These are phyloP conservation scores for Balansia obtecta DNA, from an alignment of 2,329 filamentous ascomycete genomes.

Conservation along the genomic window DNA sequence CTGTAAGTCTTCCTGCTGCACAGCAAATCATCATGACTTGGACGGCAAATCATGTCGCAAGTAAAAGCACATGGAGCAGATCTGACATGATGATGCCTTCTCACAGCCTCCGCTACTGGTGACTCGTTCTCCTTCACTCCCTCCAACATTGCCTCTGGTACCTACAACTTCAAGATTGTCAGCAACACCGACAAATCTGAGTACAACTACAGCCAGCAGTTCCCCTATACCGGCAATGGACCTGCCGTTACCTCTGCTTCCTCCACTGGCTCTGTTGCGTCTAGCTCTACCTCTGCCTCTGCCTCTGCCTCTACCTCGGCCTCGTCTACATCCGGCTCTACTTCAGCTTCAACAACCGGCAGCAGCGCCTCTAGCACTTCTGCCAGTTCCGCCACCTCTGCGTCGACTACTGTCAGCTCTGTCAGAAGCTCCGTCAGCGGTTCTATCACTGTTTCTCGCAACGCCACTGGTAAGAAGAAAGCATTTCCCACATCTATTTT, in stretches of 20 bases:
- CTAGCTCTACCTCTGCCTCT: constrained; percentile 6
- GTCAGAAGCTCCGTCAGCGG: constrained; percentile 1
- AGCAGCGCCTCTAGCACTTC: constrained; percentile 2
- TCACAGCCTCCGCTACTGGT: constrained; percentile 11
- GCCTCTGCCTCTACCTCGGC: constrained; percentile 2
- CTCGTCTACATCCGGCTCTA: background rate
- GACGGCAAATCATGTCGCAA: too few relatives aligned
- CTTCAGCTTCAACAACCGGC: constrained; percentile 7
- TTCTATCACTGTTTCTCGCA: constrained; percentile 6
- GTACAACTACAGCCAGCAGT: constrained; percentile 22
- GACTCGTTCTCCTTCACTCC: constrained; percentile 18
- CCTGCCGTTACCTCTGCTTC: constrained; percentile 3
- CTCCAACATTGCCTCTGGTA: constrained; percentile 15
- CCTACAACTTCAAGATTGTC: constrained; percentile 23
- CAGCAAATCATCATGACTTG: too few relatives aligned
- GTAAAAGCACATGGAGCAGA: too few relatives aligned
- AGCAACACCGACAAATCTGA: constrained; percentile 13
- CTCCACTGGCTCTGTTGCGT: constrained; percentile 5
- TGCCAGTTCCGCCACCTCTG: constrained; percentile 6
- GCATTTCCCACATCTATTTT: background rate
- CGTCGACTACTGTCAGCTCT: constrained; percentile 1
- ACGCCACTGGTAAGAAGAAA: constrained; percentile 7
- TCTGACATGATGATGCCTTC: background rate
- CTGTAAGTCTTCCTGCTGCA: constrained; percentile 13
- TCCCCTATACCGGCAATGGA: constrained; percentile 16